Base-by-base conservation (phyloP, 345 rosid genomes). In the Linum trigynum region DNA sequence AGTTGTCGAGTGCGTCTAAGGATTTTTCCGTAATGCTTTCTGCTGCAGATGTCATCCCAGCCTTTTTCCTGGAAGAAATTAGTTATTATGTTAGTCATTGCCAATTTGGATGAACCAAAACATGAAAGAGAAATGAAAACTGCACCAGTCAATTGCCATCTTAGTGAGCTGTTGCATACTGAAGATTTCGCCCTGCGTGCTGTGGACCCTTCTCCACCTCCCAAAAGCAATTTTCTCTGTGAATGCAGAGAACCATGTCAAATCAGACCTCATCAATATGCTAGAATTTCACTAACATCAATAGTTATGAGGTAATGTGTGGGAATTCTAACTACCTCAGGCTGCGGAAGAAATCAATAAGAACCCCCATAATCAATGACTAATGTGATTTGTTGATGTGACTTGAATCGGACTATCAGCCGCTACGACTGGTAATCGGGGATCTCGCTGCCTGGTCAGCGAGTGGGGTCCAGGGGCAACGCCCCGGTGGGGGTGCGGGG, bases 21-120 rank as follows among this genome's bases (percentile, higher is more conserved):
- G 77, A 97, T 94, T 57, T 94, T 57, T 94, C 99, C 3, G 97
- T 94, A 74, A 94, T 88, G 81, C 92, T 88, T 78, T 90, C 99
- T 63, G 99, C 92, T 68, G 95, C 97, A 56, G 95, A 90, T 65
- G 91, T 86, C 88, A 94, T 83, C 62, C 99, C 99, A 69, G 87
- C 95, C 75, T 90, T 90, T 42, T 96, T 88, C 84, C 99, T 94
- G 69, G 45, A 57, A 8, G 15, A 6, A 56, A 0, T 41, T 10
- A 48, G 32, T 23, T 23, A 48, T 48, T 3, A 15, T 15, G 11
- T 48, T 12, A 12, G 9, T 48, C 14, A 48, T 48, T 48, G 11
- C 53, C 53, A 48, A 48, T 9, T 48, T 48, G 53, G 11, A 48
- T 48, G 53, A 48, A 48, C 14, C 14, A 7, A 45, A 9, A 45